Evolutionary conservation across 441 rosid genomes (phyloP), one percentile per base, ranked within the genome.

Genomic region (Mallotus japonicus): DNA sequence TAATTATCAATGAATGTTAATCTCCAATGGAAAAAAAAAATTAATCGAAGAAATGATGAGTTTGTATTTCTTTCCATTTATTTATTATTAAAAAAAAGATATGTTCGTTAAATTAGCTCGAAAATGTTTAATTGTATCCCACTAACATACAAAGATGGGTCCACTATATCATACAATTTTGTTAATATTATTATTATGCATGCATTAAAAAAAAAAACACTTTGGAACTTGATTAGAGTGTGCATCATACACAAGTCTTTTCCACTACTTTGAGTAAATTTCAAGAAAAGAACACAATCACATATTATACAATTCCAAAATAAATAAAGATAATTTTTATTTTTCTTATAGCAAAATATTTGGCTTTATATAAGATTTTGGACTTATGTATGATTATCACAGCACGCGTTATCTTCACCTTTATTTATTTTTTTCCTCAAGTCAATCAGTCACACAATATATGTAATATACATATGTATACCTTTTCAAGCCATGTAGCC

Each of bases 401-500:
- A 51, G 88, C 88, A 85, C 75, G 88, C 88, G 81, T 76, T 71
- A 40, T 58, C 78, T 79, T 71, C 62, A n/a, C 28, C 32, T 46
- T 71, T 74, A 63, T 67, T 54, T 28, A 28, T 28, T 28, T 28
- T 1, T 6, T 54, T 54, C 16, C 17, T 2, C 1, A 14, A 16
- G 65, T 14, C 70, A 78, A 80, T 72, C 70, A 78, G 82, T 72
- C 83, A 2, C 69, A 42, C 64, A 56, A 37, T 6, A 51, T 67
- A 0, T 32, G 5, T 2, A 28, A 28, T 3, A 28, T 28, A 28
- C 2, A 2, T 2, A 28, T 24, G 28, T 24, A 2, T 65, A 6
- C 40, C 67, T 81, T 79, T 69, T 44, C n/a, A 53, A 54, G 44
- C 17, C 60, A 59, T 69, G 63, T 58, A 46, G 14, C 37, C 67